Percentiles rank a stretch among this genome's conserved stretches.
phyloP scores from a whole-genome alignment of 1,139 yeast species.

The Diutina catenulata region DNA sequence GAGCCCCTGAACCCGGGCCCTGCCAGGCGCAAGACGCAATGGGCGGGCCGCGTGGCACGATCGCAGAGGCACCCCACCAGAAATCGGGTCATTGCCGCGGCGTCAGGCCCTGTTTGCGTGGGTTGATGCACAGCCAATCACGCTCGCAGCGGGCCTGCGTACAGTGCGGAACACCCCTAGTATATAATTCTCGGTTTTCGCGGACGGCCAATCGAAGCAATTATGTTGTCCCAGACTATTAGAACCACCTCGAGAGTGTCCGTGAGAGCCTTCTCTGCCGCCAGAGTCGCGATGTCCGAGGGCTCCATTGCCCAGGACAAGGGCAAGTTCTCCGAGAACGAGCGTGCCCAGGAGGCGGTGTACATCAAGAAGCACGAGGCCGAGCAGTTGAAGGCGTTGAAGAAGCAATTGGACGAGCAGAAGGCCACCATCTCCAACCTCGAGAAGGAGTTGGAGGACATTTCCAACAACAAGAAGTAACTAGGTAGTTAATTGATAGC shows the following conservation, averaged over 20 bases:
- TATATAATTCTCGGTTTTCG: too few relatives aligned
- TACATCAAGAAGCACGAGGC: constrained; percentile 37
- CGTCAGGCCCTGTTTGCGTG: too few relatives aligned
- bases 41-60: too few relatives aligned
- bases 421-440: constrained; percentile 32
- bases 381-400: constrained; percentile 36
- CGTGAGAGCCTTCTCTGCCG: constrained; percentile 27
- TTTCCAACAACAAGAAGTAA: constrained; percentile 19
- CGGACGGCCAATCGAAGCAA: too few relatives aligned
- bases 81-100: too few relatives aligned
- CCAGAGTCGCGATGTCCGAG: constrained; percentile 20
- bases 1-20: too few relatives aligned
- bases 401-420: constrained; percentile 33
- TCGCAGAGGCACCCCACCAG: too few relatives aligned
- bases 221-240: constrained; percentile 25
- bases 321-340: constrained; percentile 30
- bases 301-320: constrained; percentile 16
- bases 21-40: too few relatives aligned
- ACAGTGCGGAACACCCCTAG: too few relatives aligned
- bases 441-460: constrained; percentile 26
- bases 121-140: too few relatives aligned
- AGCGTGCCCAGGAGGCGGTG: constrained; percentile 32
- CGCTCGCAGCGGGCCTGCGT: too few relatives aligned
- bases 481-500: constrained; percentile 3
- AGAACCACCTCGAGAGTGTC: constrained; percentile 15